These are phyloP conservation scores for Chlorella sorokiniana DNA, from an alignment of 139 green algal genomes.

Conservation along the genomic window DNA sequence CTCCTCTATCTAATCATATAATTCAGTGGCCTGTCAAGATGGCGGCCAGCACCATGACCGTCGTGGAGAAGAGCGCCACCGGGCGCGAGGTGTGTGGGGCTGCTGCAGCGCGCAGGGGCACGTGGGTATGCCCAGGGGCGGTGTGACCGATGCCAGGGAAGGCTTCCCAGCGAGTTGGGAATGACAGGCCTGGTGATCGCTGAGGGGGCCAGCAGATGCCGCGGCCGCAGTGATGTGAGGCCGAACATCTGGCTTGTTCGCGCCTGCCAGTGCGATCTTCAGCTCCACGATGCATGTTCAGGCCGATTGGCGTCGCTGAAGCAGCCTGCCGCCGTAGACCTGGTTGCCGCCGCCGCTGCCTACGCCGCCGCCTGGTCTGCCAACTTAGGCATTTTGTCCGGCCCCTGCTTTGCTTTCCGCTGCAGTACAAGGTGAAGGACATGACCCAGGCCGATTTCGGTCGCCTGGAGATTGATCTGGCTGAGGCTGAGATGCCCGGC, in stretches of 20 bases:
- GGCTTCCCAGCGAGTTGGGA: too few species aligned
- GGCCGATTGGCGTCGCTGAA: too few species aligned
- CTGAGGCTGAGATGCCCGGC: conserved; percentile 98
- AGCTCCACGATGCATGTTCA: too few species aligned
- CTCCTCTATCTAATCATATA: background rate
- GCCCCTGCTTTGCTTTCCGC: background rate
- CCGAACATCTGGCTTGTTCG: too few species aligned
- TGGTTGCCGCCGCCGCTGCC: background rate
- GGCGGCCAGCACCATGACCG: conserved; percentile 33
- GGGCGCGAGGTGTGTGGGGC: conserved; percentile 43
- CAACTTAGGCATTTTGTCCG: background rate
- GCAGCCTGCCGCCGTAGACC: too few species aligned
- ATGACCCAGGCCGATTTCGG: conserved; percentile 97
- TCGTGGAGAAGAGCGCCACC: conserved; percentile 45
- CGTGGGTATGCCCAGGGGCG: background rate
- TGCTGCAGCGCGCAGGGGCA: background rate
- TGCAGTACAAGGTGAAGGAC: conserved; percentile 96
- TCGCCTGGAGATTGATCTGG: conserved; percentile 97
- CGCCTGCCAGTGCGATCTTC: too few species aligned
- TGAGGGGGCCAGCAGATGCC: too few species aligned
- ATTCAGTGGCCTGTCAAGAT: conserved; percentile 18
- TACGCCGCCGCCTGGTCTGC: too few species aligned
- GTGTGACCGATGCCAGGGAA: background rate
- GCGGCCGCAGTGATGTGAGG: too few species aligned
- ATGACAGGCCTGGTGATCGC: too few species aligned